Conservation (phyloP, 108 stramenopile genomes). For the Conticribra weissflogii region DNA sequence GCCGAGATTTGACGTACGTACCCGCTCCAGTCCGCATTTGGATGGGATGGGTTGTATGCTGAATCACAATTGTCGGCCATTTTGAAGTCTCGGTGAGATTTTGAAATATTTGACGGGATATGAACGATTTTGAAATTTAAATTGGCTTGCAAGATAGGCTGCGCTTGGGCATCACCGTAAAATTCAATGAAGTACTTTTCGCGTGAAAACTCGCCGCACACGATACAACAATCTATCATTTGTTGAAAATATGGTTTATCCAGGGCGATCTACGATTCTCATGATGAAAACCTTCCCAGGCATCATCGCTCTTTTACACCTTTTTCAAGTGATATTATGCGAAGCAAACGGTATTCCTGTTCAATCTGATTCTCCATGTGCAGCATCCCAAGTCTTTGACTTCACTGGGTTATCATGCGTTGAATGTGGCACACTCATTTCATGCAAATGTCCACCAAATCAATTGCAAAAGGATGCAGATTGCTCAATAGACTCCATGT, state of each 20-base stretch:
- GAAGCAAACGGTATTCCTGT: conserved; percentile 7
- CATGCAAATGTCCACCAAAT: conserved; percentile 25
- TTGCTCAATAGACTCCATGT: conserved; percentile 28
- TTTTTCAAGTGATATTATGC: conserved; percentile 15
- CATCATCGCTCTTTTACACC: background rate
- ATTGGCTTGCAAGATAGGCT: too few species aligned
- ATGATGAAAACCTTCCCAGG: background rate
- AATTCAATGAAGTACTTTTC: too few species aligned
- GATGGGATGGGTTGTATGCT: conserved; percentile 41
- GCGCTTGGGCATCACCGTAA: too few species aligned
- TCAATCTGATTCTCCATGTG: conserved; percentile 5
- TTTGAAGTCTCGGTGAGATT: too few species aligned
- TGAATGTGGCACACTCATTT: conserved; percentile 4
- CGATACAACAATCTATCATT: too few species aligned
- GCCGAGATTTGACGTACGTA: conserved; percentile 20
- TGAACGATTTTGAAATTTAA: too few species aligned
- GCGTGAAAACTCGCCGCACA: too few species aligned
- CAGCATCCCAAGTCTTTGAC: conserved; percentile 15
- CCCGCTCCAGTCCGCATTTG: conserved; percentile 63
- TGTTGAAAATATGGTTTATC: too few species aligned
- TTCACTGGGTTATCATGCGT: conserved; percentile 18
- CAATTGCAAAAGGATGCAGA: conserved; percentile 13
- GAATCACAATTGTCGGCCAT: background rate
- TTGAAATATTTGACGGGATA: too few species aligned
- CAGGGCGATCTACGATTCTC: too few species aligned